Conservation (phyloP, 495 filamentous ascomycete species). For the Staphylotrichum tortipilum region DNA sequence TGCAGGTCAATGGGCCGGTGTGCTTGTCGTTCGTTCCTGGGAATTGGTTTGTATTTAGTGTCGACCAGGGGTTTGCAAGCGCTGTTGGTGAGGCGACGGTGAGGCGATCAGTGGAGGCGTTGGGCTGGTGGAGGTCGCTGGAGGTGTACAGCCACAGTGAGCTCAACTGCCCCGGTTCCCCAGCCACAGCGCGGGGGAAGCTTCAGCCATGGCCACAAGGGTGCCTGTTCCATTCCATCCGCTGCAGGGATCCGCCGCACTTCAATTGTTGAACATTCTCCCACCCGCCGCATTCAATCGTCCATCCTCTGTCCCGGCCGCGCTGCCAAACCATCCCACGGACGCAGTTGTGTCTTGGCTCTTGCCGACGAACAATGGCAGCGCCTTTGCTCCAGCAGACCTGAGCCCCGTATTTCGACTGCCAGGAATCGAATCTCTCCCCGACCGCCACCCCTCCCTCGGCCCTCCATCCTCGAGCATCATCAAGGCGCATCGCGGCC, state of each 20-base stretch:
- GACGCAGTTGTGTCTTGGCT: not conserved
- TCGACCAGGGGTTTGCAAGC: too few relatives aligned
- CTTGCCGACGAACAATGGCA: slow-evolving; percentile 4
- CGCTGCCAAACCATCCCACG: not conserved
- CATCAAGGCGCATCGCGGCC: too few relatives aligned
- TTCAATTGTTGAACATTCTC: not conserved
- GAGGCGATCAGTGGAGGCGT: not conserved
- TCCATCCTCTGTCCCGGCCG: not conserved
- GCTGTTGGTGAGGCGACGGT: not conserved
- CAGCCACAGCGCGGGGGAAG: slow-evolving; percentile 5
- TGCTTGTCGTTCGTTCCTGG: too few relatives aligned
- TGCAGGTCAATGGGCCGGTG: not conserved
- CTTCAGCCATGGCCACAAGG: slow-evolving; percentile 14
- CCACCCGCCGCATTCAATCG: not conserved
- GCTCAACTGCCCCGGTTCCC: not conserved
- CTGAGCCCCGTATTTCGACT: not conserved
- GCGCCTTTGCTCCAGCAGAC: not conserved
- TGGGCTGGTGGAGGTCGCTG: not conserved
- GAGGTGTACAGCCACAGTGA: not conserved
- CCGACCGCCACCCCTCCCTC: too few relatives aligned
- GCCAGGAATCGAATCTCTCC: too few relatives aligned
- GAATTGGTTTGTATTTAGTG: too few relatives aligned
- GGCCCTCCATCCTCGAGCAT: too few relatives aligned
- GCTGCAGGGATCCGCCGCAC: not conserved
- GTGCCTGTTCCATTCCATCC: not conserved